These are phyloP conservation scores for Gymnopilus dilepis DNA, from an alignment of 768 basidiomycete genomes.

Conservation along the genomic window DNA sequence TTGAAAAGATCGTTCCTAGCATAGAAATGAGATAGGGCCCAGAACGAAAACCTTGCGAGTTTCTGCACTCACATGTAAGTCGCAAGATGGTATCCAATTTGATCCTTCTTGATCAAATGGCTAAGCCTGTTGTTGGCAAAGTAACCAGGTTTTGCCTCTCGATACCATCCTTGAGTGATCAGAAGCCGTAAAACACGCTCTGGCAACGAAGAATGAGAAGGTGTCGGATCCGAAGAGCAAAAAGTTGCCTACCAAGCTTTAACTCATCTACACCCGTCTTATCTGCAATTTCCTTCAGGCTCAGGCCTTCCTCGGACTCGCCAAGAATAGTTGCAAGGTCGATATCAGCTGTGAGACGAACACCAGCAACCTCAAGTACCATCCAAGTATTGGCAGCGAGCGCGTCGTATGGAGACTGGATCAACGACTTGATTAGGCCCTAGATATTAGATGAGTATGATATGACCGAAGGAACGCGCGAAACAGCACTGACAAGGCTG, in stretches of 20 bases:
- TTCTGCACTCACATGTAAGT: constrained; percentile 38
- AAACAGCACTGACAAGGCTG: constrained; percentile 31
- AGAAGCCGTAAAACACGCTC: constrained; percentile 42
- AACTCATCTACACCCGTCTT: constrained; percentile 38
- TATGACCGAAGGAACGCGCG: neutral
- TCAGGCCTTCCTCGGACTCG: constrained; percentile 40
- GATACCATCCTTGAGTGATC: constrained; percentile 43
- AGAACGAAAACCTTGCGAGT: neutral
- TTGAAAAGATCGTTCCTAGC: constrained; percentile 42
- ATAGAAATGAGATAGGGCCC: neutral
- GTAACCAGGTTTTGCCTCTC: constrained; percentile 39
- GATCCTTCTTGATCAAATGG: constrained; percentile 39
- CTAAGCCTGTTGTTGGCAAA: constrained; percentile 45
- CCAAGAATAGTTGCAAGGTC: constrained; percentile 39
- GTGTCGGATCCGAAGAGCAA: neutral
- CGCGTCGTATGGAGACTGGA: constrained; percentile 43
- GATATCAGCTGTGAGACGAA: constrained; percentile 41
- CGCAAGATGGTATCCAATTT: constrained; percentile 40
- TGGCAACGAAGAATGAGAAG: constrained; percentile 12
- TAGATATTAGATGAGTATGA: constrained; percentile 17
- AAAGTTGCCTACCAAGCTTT: constrained; percentile 36
- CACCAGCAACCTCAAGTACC: constrained; percentile 37
- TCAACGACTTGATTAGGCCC: constrained; percentile 40
- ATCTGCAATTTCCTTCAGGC: constrained; percentile 37
- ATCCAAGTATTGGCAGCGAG: constrained; percentile 40